phyloP scores from a whole-genome alignment of 2,329 filamentous ascomycete genomes.

The Alternaria incomplexa region DNA sequence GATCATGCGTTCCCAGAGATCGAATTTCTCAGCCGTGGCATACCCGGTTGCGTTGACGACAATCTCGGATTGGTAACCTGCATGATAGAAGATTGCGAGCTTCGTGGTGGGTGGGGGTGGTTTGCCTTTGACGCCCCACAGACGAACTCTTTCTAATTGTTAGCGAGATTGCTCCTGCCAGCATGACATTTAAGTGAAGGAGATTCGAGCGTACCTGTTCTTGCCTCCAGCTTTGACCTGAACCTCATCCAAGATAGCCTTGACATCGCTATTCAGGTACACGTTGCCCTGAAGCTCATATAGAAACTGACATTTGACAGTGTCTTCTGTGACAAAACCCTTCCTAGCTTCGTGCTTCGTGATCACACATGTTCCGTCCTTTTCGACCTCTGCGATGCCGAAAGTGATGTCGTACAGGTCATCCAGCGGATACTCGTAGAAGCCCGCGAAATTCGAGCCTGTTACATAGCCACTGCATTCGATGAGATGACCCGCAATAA shows the following conservation, averaged over 20 bases:
- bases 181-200: background rate
- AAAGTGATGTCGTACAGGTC: conserved; percentile 54
- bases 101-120: conserved; percentile 52
- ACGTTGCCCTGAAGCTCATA: conserved; percentile 57
- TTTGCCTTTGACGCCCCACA: conserved; percentile 48
- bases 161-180: background rate
- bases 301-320: conserved; percentile 50
- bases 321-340: conserved; percentile 44
- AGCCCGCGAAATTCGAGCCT: conserved; percentile 63
- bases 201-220: conserved; percentile 37
- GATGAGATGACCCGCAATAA: conserved; percentile 53
- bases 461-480: conserved; percentile 59
- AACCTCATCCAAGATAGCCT: conserved; percentile 48
- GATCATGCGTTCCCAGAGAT: conserved; percentile 57
- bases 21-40: conserved; percentile 57
- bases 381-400: conserved; percentile 58
- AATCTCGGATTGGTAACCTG: conserved; percentile 50
- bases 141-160: conserved; percentile 29
- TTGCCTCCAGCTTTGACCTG: conserved; percentile 39
- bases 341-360: conserved; percentile 56
- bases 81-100: conserved; percentile 48
- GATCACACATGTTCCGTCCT: conserved; percentile 55
- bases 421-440: conserved; percentile 52
- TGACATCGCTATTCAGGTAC: conserved; percentile 55
- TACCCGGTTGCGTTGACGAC: conserved; percentile 50